Evolutionary conservation across 2,329 filamentous ascomycete genomes (phyloP).

Genomic region (Fusarium aywerte): DNA sequence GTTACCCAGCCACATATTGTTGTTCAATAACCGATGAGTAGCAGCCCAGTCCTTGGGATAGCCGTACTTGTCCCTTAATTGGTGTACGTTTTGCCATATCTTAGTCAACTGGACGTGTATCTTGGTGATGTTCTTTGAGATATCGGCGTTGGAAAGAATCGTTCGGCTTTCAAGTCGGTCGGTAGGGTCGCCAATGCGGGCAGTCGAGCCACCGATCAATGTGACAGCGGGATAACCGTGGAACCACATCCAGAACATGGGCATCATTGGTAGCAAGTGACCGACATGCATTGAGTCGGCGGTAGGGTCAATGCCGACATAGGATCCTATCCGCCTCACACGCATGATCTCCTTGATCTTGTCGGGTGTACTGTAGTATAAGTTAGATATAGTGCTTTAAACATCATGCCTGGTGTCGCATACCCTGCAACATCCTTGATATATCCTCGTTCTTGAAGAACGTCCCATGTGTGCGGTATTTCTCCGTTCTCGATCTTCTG

Average conservation of each 20-base stretch:
- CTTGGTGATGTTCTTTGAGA: constrained; percentile 72
- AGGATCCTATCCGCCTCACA: constrained; percentile 74
- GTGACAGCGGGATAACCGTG: constrained; percentile 76
- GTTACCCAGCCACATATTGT: constrained; percentile 83
- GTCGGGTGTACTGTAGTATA: constrained; percentile 54
- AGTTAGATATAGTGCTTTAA: constrained; percentile 8
- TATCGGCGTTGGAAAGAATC: constrained; percentile 60
- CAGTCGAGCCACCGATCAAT: constrained; percentile 79
- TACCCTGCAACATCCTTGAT: constrained; percentile 81
- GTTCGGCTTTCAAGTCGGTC: constrained; percentile 72
- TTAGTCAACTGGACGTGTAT: constrained; percentile 76
- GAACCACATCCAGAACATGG: constrained; percentile 84
- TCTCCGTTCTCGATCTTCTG: constrained; percentile 61
- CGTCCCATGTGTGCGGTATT: constrained; percentile 65
- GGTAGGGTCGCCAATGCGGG: constrained; percentile 81
- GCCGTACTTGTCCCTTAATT: constrained; percentile 71
- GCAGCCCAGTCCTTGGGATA: constrained; percentile 72
- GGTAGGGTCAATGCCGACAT: constrained; percentile 86
- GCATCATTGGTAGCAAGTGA: constrained; percentile 84
- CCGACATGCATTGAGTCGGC: constrained; percentile 83
- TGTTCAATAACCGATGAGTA: constrained; percentile 78
- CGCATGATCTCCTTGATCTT: constrained; percentile 72
- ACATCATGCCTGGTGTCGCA: constrained; percentile 39
- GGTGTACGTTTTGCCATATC: constrained; percentile 79
- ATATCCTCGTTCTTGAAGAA: constrained; percentile 77